Evolutionary conservation across 1,284 basidiomycete species (phyloP).

Genomic region (Xanthoconium separans): DNA sequence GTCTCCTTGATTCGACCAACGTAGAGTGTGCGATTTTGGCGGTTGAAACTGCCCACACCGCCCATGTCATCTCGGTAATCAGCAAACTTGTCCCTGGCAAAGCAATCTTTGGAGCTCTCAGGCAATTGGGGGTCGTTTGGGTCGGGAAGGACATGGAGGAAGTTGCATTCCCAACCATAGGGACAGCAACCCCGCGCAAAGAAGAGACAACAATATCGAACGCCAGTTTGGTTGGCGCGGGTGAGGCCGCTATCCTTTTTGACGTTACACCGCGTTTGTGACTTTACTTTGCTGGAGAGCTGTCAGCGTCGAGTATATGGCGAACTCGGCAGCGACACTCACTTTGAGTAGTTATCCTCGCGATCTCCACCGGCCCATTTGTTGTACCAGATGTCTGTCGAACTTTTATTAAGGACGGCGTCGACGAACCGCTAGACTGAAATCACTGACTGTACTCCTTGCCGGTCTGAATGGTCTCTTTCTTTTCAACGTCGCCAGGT

Average conservation of each 20-base stretch:
- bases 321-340: conserved; percentile 30
- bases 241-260: conserved; percentile 91
- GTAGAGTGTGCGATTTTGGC: conserved; percentile 94
- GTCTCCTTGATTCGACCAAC: conserved; percentile 93
- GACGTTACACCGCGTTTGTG: conserved; percentile 88
- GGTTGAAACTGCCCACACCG: conserved; percentile 93
- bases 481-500: conserved; percentile 85
- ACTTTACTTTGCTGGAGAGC: conserved; percentile 83
- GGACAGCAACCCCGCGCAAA: conserved; percentile 97
- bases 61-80: conserved; percentile 99
- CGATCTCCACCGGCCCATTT: conserved; percentile 97
- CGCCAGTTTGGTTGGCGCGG: conserved; percentile 87
- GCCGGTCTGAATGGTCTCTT: conserved; percentile 85
- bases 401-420: conserved; percentile 17
- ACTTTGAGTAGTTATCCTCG: conserved; percentile 93
- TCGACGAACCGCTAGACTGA: background rate
- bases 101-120: conserved; percentile 94
- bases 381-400: conserved; percentile 95
- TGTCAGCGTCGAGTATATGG: conserved; percentile 2
- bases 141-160: conserved; percentile 85
- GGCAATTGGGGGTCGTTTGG: conserved; percentile 62
- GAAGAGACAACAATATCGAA: conserved; percentile 93
- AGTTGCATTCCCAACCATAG: conserved; percentile 96
- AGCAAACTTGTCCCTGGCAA: conserved; percentile 95
- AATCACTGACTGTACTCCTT: conserved; percentile 85